These are phyloP conservation scores for Arabis hirsuta DNA, from an alignment of 345 rosid species.

Conservation along the genomic window DNA sequence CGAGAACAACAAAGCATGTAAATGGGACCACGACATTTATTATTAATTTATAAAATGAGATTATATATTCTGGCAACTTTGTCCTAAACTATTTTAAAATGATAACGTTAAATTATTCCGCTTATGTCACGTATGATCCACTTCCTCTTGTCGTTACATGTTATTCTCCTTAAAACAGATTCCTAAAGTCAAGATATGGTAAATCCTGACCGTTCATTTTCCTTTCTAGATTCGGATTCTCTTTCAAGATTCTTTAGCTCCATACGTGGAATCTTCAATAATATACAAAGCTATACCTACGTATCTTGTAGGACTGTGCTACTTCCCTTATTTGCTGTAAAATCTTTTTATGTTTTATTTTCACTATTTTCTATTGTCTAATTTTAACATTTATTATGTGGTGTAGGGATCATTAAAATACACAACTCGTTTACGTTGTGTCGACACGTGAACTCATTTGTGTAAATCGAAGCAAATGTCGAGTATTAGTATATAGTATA, in stretches of 20 bases:
- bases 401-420: not conserved
- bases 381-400: not conserved
- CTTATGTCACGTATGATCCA: conserved; percentile 36
- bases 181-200: conserved; percentile 26
- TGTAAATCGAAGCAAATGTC: not conserved
- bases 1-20: conserved; percentile 14
- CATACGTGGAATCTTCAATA: conserved; percentile 39
- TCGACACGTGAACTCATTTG: not conserved
- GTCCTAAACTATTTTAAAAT: conserved; percentile 4
- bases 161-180: conserved; percentile 33
- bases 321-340: conserved; percentile 17
- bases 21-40: conserved; percentile 16
- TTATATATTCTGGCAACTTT: conserved; percentile 12
- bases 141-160: conserved; percentile 41
- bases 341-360: not conserved
- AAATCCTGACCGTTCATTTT: conserved; percentile 32
- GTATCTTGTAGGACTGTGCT: conserved; percentile 29
- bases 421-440: not conserved
- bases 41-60: too few species aligned
- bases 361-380: not conserved
- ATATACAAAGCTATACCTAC: conserved; percentile 29
- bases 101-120: conserved; percentile 19
- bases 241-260: conserved; percentile 27
- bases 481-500: not conserved
- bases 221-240: conserved; percentile 38